These are phyloP conservation scores for Anaeromyces robustus DNA, from an alignment of 192 early-diverging fungal genomes.

Conservation along the genomic window DNA sequence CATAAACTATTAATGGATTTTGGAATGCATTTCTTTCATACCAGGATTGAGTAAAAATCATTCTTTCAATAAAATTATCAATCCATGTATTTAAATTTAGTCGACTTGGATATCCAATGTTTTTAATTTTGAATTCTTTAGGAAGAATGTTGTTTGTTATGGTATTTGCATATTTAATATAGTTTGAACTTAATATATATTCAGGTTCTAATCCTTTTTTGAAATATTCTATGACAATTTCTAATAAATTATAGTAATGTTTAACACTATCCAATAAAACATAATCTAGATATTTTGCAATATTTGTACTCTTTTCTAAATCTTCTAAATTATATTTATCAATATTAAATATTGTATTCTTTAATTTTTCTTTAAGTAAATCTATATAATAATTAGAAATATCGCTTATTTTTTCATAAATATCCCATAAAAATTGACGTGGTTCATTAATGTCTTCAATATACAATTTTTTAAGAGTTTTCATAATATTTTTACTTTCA, in stretches of 20 bases:
- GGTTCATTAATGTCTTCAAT: not conserved
- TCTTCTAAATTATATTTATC: not conserved
- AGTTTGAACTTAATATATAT: not conserved
- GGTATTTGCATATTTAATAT: not conserved
- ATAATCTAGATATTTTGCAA: not conserved
- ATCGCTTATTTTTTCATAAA: not conserved
- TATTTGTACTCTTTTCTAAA: not conserved
- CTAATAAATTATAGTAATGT: not conserved
- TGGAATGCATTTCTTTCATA: not conserved
- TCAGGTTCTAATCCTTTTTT: not conserved
- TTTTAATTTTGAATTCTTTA: not conserved
- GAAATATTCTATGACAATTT: not conserved
- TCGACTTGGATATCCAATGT: not conserved
- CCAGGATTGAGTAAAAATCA: not conserved
- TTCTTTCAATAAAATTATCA: not conserved
- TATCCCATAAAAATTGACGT: not conserved
- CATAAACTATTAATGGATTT: not conserved
- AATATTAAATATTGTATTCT: not conserved
- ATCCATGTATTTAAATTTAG: not conserved
- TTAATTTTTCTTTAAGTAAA: not conserved
- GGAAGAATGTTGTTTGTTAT: not conserved
- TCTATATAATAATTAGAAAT: not conserved
- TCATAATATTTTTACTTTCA: not conserved
- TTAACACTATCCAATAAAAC: not conserved
- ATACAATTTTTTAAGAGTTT: not conserved